Conservation (phyloP, 2,329 filamentous ascomycete species). For the Dothideomycetidae sp. region DNA sequence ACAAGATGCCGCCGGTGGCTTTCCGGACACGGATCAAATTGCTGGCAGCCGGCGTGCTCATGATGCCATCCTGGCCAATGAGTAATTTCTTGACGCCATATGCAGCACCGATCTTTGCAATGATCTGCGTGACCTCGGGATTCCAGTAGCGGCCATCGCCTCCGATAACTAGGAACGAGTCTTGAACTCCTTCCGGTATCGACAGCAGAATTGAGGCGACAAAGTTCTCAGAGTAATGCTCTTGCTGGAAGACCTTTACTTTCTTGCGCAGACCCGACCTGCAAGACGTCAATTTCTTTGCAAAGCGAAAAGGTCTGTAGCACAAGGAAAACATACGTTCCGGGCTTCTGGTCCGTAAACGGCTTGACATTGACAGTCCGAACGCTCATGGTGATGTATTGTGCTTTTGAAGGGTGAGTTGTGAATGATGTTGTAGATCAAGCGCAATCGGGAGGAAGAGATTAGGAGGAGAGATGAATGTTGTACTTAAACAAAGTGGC, state of each 20-base stretch:
- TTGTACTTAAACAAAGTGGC: constrained; percentile 1
- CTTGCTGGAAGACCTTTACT: constrained; percentile 92
- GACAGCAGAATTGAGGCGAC: constrained; percentile 87
- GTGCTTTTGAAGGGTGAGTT: not conserved
- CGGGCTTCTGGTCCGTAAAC: constrained; percentile 94
- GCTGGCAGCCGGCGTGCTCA: constrained; percentile 91
- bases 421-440: constrained; percentile 4
- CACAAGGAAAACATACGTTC: constrained; percentile 60
- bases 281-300: constrained; percentile 13
- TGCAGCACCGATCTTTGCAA: constrained; percentile 90
- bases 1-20: constrained; percentile 87
- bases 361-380: constrained; percentile 70
- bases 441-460: not conserved
- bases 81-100: constrained; percentile 98
- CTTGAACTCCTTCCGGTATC: constrained; percentile 85
- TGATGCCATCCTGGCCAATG: constrained; percentile 88
- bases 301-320: not conserved
- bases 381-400: constrained; percentile 45
- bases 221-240: constrained; percentile 93
- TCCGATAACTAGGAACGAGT: constrained; percentile 84
- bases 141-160: constrained; percentile 97
- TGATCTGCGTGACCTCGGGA: constrained; percentile 88
- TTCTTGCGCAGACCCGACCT: constrained; percentile 98
- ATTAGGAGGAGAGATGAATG: not conserved
- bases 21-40: constrained; percentile 90